Evolutionary conservation across 1,284 basidiomycete species (phyloP), one percentile per base, ranked within the genome.

Genomic region (Peniophora sp.): DNA sequence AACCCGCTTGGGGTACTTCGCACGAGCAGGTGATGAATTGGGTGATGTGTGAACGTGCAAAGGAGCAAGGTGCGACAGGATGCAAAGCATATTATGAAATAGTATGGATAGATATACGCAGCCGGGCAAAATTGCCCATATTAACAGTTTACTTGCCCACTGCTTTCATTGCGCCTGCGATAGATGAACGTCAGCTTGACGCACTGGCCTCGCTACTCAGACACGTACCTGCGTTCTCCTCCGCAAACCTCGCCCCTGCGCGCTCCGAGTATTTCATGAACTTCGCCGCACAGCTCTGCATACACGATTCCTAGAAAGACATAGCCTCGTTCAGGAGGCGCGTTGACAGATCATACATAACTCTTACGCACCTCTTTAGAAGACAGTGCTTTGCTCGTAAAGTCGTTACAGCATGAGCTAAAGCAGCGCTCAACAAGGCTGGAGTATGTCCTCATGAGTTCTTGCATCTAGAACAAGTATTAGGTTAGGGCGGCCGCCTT

Each of bases 381-480:
- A 18, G 88, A 92, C 54, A 98, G 74, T 0, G 94, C 83, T 69
- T 95, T 97, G 73, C 87, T 90, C 24, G 95, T 98, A 64, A 99
- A 98, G 68, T 99, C 96, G 66, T 97, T 93, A 63, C 88, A 89
- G 70, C 96, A 99, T 24, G 89, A 77, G 58, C 78, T 92, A 78
- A 99, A 99, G 70, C 96, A 99, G 58, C 90, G 83, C 67, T 98
- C 95, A 41, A 97, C 94, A 51, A 99, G 79, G 61, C 86, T 88
- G n/a, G 93, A 92, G 74, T 98, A 98, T 68, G 98, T 87, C 63
- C 79, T 80, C 78, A 98, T 78, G 63, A 99, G 98, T 74, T 98
- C 96, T 78, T 96, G 91, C 94, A 98, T 97, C 92, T 98, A 41
- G n/a, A 17, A n/a, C n/a, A n/a, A n/a, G n/a, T n/a, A n/a, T n/a